A percentile compares a stretch with the other conserved stretches of the same genome.
phyloP scores from a whole-genome alignment of 2,329 filamentous ascomycete genomes.

The Penicillium thymicola region DNA sequence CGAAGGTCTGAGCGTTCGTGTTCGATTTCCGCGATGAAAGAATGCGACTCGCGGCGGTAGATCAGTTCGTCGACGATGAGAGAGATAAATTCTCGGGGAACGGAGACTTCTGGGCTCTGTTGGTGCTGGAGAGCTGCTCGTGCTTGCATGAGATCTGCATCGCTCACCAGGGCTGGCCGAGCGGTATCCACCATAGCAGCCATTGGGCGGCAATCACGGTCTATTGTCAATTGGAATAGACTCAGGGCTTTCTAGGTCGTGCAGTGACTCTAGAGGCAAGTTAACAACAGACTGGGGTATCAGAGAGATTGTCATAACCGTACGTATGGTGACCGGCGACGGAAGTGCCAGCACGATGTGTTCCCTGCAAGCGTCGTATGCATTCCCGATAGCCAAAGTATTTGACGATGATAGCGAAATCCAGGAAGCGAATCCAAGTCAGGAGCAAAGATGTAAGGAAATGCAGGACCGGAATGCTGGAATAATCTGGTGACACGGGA shows the following conservation, averaged over 20 bases:
- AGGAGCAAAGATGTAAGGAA: background rate
- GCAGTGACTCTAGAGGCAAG: background rate
- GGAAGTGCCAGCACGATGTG: background rate
- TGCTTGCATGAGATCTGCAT: constrained; percentile 24
- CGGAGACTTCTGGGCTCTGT: constrained; percentile 19
- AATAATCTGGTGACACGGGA: background rate
- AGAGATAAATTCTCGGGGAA: constrained; percentile 23
- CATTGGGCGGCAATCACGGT: constrained; percentile 5
- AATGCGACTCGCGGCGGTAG: constrained; percentile 21
- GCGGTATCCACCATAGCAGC: constrained; percentile 15
- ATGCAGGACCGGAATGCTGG: constrained; percentile 3
- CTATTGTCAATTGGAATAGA: background rate
- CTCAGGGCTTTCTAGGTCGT: no score
- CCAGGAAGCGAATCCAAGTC: background rate
- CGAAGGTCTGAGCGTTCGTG: constrained; percentile 21
- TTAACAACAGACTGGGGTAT: background rate
- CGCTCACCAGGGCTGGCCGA: constrained; percentile 17
- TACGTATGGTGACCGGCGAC: background rate
- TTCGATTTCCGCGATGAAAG: constrained; percentile 20
- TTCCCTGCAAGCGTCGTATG: background rate
- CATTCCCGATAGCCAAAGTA: background rate
- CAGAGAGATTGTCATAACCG: background rate
- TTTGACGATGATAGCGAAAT: background rate
- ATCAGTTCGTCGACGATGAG: constrained; percentile 25
- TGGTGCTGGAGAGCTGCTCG: constrained; percentile 24